These are phyloP conservation scores for Backusella parvicylindrica DNA, from an alignment of 192 early-diverging fungal species.

Conservation along the genomic window DNA sequence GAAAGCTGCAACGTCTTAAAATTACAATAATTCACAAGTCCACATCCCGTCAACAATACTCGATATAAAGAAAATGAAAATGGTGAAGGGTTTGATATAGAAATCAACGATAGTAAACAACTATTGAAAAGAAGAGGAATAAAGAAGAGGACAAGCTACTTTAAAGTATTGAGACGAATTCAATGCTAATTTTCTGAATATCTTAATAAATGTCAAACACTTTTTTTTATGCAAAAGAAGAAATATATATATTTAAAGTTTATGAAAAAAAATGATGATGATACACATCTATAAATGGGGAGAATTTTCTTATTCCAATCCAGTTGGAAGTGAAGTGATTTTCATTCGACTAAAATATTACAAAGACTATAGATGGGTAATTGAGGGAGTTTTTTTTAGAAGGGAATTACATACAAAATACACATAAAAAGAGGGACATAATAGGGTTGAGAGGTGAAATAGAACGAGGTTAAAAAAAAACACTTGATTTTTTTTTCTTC, in stretches of 20 bases:
- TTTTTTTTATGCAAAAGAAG: not conserved
- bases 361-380: not conserved
- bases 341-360: slow-evolving; percentile 2
- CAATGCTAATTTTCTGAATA: not conserved
- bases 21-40: too few relatives aligned
- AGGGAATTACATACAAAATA: slow-evolving; percentile 2
- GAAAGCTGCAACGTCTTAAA: too few relatives aligned
- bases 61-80: too few relatives aligned
- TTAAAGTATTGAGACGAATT: too few relatives aligned
- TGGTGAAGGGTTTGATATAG: too few relatives aligned
- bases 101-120: too few relatives aligned
- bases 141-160: too few relatives aligned
- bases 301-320: not conserved
- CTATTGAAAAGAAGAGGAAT: too few relatives aligned
- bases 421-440: not conserved
- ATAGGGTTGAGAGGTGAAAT: not conserved
- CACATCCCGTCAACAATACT: too few relatives aligned
- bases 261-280: not conserved
- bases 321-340: not conserved
- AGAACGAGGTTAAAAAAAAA: not conserved
- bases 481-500: not conserved
- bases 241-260: not conserved
- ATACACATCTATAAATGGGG: not conserved
- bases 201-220: not conserved
- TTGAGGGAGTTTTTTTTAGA: not conserved